These are phyloP conservation scores for Gremmenia infestans DNA, from an alignment of 2,329 filamentous ascomycete species.

Conservation along the genomic window DNA sequence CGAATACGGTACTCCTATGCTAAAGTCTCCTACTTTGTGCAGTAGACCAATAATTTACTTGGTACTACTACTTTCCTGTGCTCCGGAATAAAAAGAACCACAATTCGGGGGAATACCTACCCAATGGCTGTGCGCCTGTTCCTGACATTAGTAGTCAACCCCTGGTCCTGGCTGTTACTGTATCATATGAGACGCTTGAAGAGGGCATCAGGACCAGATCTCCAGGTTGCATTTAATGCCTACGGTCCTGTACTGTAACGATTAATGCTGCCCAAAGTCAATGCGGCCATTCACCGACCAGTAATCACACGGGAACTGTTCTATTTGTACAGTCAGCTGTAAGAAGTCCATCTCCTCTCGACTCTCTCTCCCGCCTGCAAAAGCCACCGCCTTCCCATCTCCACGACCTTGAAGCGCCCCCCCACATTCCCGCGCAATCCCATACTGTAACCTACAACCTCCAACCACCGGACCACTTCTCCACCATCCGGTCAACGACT, in stretches of 20 bases:
- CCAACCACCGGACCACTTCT: too few relatives aligned
- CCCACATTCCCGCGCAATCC: too few relatives aligned
- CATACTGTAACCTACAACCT: too few relatives aligned
- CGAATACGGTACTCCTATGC: too few relatives aligned
- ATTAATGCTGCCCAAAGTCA: not conserved
- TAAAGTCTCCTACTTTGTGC: too few relatives aligned
- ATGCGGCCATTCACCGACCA: not conserved
- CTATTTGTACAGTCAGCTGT: too few relatives aligned
- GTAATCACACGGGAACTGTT: too few relatives aligned
- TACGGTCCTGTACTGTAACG: not conserved
- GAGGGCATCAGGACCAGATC: not conserved
- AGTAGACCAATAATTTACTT: too few relatives aligned
- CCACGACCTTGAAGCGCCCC: not conserved
- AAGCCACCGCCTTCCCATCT: not conserved
- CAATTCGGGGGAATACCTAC: not conserved
- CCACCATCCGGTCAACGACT: too few relatives aligned
- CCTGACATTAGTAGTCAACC: not conserved
- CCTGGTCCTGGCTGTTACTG: not conserved
- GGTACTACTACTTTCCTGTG: not conserved
- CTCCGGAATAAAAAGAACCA: not conserved
- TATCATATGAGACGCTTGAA: not conserved
- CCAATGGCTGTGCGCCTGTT: not conserved
- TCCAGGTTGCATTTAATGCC: slow-evolving; percentile 3
- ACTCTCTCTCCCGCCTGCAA: not conserved
- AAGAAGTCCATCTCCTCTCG: not conserved